Evolutionary conservation across 2,329 filamentous ascomycete species (phyloP).

Genomic region (Colletotrichum eremochloae): DNA sequence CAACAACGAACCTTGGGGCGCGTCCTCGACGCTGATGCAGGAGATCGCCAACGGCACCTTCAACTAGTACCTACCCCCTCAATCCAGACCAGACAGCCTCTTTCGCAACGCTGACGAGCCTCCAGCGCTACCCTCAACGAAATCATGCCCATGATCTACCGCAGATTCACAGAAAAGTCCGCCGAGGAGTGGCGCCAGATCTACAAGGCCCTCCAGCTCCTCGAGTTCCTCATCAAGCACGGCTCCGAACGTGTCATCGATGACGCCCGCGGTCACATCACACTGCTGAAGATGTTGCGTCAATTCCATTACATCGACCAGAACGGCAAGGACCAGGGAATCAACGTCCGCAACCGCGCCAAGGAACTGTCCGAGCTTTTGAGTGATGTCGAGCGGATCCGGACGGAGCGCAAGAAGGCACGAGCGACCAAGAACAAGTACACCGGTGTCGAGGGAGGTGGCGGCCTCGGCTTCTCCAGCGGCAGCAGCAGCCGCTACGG

Average conservation of each 20-base stretch:
- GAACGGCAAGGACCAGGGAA: conserved; percentile 97
- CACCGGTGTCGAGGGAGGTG: conserved; percentile 89
- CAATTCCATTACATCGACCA: conserved; percentile 97
- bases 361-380: conserved; percentile 97
- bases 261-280: conserved; percentile 94
- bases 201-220: conserved; percentile 96
- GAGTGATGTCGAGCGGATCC: conserved; percentile 89
- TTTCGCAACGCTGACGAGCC: conserved; percentile 25
- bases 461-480: conserved; percentile 69
- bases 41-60: conserved; percentile 98
- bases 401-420: conserved; percentile 88
- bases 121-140: conserved; percentile 93
- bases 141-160: conserved; percentile 99
- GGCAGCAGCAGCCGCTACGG: conserved; percentile 75
- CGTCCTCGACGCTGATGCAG: conserved; percentile 88
- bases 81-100: not conserved
- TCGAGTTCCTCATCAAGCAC: conserved; percentile 98
- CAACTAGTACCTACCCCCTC: conserved; percentile 81
- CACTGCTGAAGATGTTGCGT: conserved; percentile 95
- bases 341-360: conserved; percentile 96
- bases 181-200: conserved; percentile 99
- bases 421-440: conserved; percentile 93
- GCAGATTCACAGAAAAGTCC: conserved; percentile 97
- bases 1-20: conserved; percentile 98
- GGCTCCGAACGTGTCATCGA: conserved; percentile 98